A percentile compares a stretch with the other conserved stretches of the same genome.
phyloP scores from a whole-genome alignment of 129 eudicot genomes.

The Arctium minus region DNA sequence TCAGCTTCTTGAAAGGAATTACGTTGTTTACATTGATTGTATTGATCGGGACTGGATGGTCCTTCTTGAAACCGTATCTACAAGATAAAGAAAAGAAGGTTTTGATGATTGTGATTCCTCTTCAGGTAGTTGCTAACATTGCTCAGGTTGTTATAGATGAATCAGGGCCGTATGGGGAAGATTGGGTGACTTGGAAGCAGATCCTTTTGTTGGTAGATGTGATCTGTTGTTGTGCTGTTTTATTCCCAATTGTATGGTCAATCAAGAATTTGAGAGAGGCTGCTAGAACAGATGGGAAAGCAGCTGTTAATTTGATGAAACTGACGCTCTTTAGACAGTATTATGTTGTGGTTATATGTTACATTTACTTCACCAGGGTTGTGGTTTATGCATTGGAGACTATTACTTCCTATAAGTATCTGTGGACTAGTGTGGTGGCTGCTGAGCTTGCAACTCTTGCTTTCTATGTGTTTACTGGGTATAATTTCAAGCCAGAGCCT shows the following conservation, averaged over 20 bases:
- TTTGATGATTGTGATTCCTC: conserved; percentile 80
- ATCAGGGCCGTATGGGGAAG: conserved; percentile 67
- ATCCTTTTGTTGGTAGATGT: conserved; percentile 77
- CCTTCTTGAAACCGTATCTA: conserved; percentile 72
- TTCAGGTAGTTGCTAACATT: conserved; percentile 75
- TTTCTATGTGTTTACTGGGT: conserved; percentile 70
- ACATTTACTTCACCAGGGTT: conserved; percentile 77
- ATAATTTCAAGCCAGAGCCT: conserved; percentile 72
- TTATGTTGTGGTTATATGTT: conserved; percentile 77
- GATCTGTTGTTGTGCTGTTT: conserved; percentile 74
- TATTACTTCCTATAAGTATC: conserved; percentile 59
- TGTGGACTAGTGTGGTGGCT: conserved; percentile 74
- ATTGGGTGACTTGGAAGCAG: conserved; percentile 87
- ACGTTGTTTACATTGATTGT: conserved; percentile 71
- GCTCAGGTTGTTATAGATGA: conserved; percentile 81
- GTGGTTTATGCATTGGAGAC: conserved; percentile 84
- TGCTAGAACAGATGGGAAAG: conserved; percentile 82
- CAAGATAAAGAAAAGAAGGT: conserved; percentile 92
- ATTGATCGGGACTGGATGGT: conserved; percentile 93
- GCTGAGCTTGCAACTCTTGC: conserved; percentile 80
- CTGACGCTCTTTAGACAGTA: conserved; percentile 72
- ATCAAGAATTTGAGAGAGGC: conserved; percentile 81
- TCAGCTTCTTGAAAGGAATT: conserved; percentile 69
- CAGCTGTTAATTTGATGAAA: conserved; percentile 84
- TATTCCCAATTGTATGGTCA: conserved; percentile 93